These are phyloP conservation scores for Coniella lustricola DNA, from an alignment of 2,329 filamentous ascomycete genomes.

Conservation along the genomic window DNA sequence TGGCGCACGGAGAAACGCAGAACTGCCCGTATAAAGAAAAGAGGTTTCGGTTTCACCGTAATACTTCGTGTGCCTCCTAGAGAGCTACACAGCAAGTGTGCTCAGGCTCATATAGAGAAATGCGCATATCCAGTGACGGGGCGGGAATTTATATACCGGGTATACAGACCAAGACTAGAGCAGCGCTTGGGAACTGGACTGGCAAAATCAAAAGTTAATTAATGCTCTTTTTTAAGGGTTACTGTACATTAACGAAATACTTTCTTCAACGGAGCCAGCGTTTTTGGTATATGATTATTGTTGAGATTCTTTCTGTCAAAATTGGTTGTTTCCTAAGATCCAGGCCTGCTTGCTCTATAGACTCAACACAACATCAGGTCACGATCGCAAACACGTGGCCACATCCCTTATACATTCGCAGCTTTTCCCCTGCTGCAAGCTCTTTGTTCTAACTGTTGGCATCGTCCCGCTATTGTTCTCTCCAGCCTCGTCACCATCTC, in stretches of 20 bases:
- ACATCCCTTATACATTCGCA: slow-evolving; percentile 1
- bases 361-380: slow-evolving; percentile 12
- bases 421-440: not conserved
- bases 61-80: not conserved
- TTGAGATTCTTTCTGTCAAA: slow-evolving; percentile 11
- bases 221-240: too few relatives aligned
- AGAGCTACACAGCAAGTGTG: not conserved
- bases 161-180: slow-evolving; percentile 2
- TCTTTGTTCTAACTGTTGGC: not conserved
- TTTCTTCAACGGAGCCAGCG: slow-evolving; percentile 7
- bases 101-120: slow-evolving; percentile 17
- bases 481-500: not conserved
- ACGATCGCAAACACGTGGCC: slow-evolving; percentile 7
- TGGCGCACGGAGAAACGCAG: slow-evolving; percentile 59
- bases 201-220: too few relatives aligned
- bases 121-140: slow-evolving; percentile 14
- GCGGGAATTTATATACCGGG: too few relatives aligned
- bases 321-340: slow-evolving; percentile 10
- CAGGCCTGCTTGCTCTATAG: slow-evolving; percentile 17
- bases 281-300: slow-evolving; percentile 12
- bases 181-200: not conserved
- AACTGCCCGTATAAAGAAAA: slow-evolving; percentile 64
- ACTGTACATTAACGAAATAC: not conserved
- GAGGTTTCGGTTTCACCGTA: not conserved
- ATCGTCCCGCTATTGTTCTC: slow-evolving; percentile 14